A percentile compares a stretch with the other conserved stretches of the same genome.
Evolutionary conservation across 768 basidiomycete species (phyloP).

Genomic region (Inosperma sp.): DNA sequence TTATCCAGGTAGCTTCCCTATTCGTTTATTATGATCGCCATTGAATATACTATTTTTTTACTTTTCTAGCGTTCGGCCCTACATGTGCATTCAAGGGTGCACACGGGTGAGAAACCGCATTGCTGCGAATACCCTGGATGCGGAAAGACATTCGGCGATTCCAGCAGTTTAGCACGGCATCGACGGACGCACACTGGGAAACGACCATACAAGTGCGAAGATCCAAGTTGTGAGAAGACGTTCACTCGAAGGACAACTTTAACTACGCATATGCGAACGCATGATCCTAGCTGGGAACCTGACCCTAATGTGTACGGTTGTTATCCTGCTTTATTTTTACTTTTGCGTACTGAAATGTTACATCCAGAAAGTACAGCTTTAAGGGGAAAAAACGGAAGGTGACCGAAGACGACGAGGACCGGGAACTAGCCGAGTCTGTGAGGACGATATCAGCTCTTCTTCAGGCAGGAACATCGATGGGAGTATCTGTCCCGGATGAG

Average conservation of each 20-base stretch:
- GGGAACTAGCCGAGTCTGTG: conserved; percentile 66
- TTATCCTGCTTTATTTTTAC: conserved; percentile 1
- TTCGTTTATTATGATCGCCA: conserved; percentile 6
- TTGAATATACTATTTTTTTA: conserved; percentile 13
- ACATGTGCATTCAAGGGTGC: conserved; percentile 83
- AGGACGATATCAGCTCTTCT: conserved; percentile 71
- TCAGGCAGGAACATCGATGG: conserved; percentile 40
- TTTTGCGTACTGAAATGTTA: conserved; percentile 17
- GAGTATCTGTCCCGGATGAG: conserved; percentile 35
- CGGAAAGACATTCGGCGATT: conserved; percentile 85
- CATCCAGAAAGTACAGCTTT: conserved; percentile 67
- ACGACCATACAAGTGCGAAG: conserved; percentile 82
- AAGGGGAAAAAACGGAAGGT: conserved; percentile 65
- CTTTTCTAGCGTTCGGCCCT: conserved; percentile 72
- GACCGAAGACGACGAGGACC: conserved; percentile 47
- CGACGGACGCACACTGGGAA: conserved; percentile 86
- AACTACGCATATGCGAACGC: conserved; percentile 83
- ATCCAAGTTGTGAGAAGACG: conserved; percentile 78
- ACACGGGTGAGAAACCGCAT: conserved; percentile 93
- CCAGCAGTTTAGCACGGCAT: conserved; percentile 87
- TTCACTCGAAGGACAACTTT: conserved; percentile 84
- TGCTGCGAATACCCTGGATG: conserved; percentile 87
- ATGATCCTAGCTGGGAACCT: conserved; percentile 81
- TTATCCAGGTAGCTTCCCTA: conserved; percentile 67
- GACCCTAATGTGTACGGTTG: conserved; percentile 71